phyloP scores from a whole-genome alignment of 1,284 basidiomycete genomes.

The Ustilago vetiveriae region DNA sequence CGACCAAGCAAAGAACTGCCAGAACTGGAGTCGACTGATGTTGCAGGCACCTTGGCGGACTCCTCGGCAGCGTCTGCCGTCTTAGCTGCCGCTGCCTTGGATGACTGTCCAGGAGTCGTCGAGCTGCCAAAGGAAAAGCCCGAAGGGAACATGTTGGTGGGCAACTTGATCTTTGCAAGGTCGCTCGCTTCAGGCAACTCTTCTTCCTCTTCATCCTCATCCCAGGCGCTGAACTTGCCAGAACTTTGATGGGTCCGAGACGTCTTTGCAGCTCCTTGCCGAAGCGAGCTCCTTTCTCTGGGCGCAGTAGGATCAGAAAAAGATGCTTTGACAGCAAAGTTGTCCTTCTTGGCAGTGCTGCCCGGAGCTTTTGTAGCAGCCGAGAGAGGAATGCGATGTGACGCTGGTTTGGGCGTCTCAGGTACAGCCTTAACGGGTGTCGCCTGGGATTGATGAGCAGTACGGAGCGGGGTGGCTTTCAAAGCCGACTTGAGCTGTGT shows the following conservation, averaged over 20 bases:
- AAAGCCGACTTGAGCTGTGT: slow-evolving; percentile 41
- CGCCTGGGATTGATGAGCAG: slow-evolving; percentile 8
- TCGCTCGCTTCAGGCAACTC: slow-evolving; percentile 58
- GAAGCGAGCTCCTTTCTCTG: slow-evolving; percentile 57
- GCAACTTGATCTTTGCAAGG: slow-evolving; percentile 64
- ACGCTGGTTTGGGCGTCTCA: slow-evolving; percentile 41
- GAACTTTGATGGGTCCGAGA: slow-evolving; percentile 59
- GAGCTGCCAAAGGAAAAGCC: slow-evolving; percentile 56
- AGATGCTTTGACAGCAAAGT: slow-evolving; percentile 47
- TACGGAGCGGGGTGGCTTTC: slow-evolving; percentile 40
- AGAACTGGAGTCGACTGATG: background rate
- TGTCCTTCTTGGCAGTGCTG: slow-evolving; percentile 44
- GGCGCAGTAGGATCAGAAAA: slow-evolving; percentile 35
- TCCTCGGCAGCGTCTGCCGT: slow-evolving; percentile 2
- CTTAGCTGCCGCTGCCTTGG: slow-evolving; percentile 3
- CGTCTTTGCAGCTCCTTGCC: slow-evolving; percentile 59
- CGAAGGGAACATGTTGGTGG: slow-evolving; percentile 57
- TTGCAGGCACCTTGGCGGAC: slow-evolving; percentile 1
- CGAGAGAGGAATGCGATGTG: slow-evolving; percentile 36
- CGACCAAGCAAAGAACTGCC: slow-evolving; percentile 21
- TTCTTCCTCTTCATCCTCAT: slow-evolving; percentile 64
- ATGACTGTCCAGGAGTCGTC: background rate
- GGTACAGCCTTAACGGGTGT: slow-evolving; percentile 5
- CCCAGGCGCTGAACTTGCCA: slow-evolving; percentile 59
- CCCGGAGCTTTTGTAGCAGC: slow-evolving; percentile 31